phyloP scores from a whole-genome alignment of 1,284 basidiomycete species.

The Microbotryum silenes-acaulis region DNA sequence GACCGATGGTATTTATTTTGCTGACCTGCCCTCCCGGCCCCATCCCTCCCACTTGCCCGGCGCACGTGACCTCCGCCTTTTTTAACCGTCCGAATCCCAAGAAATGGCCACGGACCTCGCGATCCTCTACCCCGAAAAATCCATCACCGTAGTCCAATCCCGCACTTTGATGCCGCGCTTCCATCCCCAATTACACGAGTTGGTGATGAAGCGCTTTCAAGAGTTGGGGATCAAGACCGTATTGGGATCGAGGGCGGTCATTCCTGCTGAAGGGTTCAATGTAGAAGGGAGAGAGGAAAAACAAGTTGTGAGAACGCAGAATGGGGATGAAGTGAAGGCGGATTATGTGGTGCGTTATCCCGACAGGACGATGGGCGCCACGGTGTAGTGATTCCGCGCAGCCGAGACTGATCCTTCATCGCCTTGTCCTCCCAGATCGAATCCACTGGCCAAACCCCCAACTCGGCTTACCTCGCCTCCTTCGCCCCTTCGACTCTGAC shows the following conservation, averaged over 20 bases:
- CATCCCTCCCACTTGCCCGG: not conserved
- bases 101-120: conserved; percentile 62
- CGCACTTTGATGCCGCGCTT: conserved; percentile 57
- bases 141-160: conserved; percentile 60
- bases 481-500: conserved; percentile 43
- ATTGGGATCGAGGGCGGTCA: conserved; percentile 39
- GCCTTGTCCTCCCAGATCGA: conserved; percentile 48
- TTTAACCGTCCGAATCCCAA: not conserved
- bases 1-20: no score
- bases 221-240: conserved; percentile 41
- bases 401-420: not conserved
- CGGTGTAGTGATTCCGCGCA: not conserved
- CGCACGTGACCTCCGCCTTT: not conserved
- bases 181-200: conserved; percentile 50
- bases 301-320: conserved; percentile 35
- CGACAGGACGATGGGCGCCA: not conserved
- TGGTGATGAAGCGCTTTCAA: conserved; percentile 38
- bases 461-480: conserved; percentile 51
- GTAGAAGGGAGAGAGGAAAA: conserved; percentile 22
- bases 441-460: conserved; percentile 66
- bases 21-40: not conserved
- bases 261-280: conserved; percentile 37
- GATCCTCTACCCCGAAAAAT: conserved; percentile 52
- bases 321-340: conserved; percentile 54
- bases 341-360: conserved; percentile 53